Evolutionary conservation across 2,329 filamentous ascomycete genomes (phyloP), one percentile per base, ranked within the genome.

Genomic region (Pezicula neosporulosa): DNA sequence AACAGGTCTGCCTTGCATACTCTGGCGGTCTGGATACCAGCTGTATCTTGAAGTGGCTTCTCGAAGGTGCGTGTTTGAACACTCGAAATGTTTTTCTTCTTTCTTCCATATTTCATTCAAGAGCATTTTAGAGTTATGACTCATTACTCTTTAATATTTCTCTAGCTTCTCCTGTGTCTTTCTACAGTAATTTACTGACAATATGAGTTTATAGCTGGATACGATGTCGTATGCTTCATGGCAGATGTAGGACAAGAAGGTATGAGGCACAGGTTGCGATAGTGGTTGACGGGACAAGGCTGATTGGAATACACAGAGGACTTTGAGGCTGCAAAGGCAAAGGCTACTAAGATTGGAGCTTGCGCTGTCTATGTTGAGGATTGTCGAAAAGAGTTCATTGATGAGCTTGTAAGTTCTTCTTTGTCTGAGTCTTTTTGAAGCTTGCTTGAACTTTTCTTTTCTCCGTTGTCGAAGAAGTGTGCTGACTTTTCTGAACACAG

Each of bases 321-420:
- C 72, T 91, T 82, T 66, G 80, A 81, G 43, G 85, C 78, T 53
- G 89, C 87, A 52, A 81, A 87, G 72, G 78, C 80, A 66, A 91
- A 92, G 79, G 87, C 86, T 49, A 65, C 71, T 66, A 68, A 73
- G 68, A 66, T 70, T 47, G 66, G 67, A 50, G 67, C 67, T 57
- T 59, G 61, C 37, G 60, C 59, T 52, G 63, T 59, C 41, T 61
- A 63, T 51, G 77, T 84, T 58, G 72, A 77, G 56, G 81, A 94
- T 68, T 77, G 93, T 49, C 82, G 83, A 63, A 77, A 77, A 61
- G 86, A 90, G 71, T 92, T 94, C 64, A 82, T 94, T 60, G 86
- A 91, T 62, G 81, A 93, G 74, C 78, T 94, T 42, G 42, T 44
- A 13, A 44, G 41, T 33, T 9, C 8, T 16, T 21, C 19, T 15